Conservation (phyloP, 2,329 filamentous ascomycete genomes). For the Pseudopyrenochaeta lycopersici region DNA sequence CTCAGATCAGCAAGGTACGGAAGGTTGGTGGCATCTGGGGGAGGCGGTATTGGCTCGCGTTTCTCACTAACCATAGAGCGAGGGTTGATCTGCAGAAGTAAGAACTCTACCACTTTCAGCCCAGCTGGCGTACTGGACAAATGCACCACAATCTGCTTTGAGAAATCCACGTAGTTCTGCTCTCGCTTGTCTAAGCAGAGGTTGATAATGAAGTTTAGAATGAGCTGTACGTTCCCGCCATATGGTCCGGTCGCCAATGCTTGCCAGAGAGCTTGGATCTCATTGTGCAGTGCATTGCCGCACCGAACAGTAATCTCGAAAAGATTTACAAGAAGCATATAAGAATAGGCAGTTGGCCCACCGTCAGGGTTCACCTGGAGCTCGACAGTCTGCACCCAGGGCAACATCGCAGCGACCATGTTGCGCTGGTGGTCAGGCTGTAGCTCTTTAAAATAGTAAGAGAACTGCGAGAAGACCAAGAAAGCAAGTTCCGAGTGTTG, state of each 20-base stretch:
- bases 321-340: constrained; percentile 92
- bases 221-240: constrained; percentile 90
- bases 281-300: constrained; percentile 87
- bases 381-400: constrained; percentile 96
- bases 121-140: constrained; percentile 85
- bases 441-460: constrained; percentile 88
- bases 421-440: constrained; percentile 86
- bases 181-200: constrained; percentile 92
- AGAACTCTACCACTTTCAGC: constrained; percentile 91
- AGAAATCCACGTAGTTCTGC: constrained; percentile 97
- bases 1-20: constrained; percentile 80
- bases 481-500: constrained; percentile 91
- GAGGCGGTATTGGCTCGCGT: constrained; percentile 60
- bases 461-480: constrained; percentile 95
- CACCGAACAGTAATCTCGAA: constrained; percentile 96
- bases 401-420: constrained; percentile 90
- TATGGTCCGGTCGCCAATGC: constrained; percentile 92
- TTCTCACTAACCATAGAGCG: constrained; percentile 98
- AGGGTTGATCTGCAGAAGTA: constrained; percentile 88
- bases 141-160: constrained; percentile 98
- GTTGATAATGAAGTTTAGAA: constrained; percentile 95
- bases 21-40: constrained; percentile 75
- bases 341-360: constrained; percentile 88
- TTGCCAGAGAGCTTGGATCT: constrained; percentile 97
- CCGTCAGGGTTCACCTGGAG: constrained; percentile 91